Conservation (phyloP, 2,329 filamentous ascomycete genomes). For the Fusarium tuaranense region DNA sequence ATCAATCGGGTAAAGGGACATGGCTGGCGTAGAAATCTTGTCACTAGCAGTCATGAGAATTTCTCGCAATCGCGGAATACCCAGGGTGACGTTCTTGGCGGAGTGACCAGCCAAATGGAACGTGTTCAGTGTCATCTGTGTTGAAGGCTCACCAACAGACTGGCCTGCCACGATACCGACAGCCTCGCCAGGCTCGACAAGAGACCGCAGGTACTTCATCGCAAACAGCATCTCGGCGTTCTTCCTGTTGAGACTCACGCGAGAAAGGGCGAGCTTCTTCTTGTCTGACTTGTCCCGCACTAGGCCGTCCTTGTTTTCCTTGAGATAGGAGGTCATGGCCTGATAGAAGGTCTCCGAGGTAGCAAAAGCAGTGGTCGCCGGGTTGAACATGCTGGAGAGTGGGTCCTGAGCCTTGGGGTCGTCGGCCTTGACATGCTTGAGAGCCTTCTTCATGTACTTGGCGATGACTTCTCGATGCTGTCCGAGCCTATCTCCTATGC, state of each 20-base stretch:
- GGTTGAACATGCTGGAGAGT: conserved; percentile 77
- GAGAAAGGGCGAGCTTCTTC: conserved; percentile 39
- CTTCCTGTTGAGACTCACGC: conserved; percentile 69
- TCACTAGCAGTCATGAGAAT: conserved; percentile 97
- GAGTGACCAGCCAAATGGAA: conserved; percentile 99
- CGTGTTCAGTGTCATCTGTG: conserved; percentile 99
- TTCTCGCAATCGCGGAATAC: conserved; percentile 96
- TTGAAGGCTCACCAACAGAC: conserved; percentile 96
- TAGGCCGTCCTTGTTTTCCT: conserved; percentile 76
- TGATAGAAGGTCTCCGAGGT: conserved; percentile 89
- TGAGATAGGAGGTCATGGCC: conserved; percentile 80
- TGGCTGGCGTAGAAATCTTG: conserved; percentile 88
- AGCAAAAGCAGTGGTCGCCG: conserved; percentile 82
- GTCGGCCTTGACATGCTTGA: conserved; percentile 75
- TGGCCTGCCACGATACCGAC: conserved; percentile 97
- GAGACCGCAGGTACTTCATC: conserved; percentile 91
- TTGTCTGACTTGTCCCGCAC: conserved; percentile 60
- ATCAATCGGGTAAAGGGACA: conserved; percentile 84
- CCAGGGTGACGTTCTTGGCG: conserved; percentile 97
- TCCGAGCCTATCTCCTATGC: conserved; percentile 59
- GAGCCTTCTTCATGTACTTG: conserved; percentile 83
- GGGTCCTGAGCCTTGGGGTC: conserved; percentile 77
- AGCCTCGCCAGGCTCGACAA: conserved; percentile 95
- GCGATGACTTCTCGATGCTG: conserved; percentile 71
- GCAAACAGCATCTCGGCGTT: conserved; percentile 87